Percentiles rank a stretch among this genome's conserved stretches.
phyloP scores from a whole-genome alignment of 805 yeast genomes.

The Candida loeiensis region DNA sequence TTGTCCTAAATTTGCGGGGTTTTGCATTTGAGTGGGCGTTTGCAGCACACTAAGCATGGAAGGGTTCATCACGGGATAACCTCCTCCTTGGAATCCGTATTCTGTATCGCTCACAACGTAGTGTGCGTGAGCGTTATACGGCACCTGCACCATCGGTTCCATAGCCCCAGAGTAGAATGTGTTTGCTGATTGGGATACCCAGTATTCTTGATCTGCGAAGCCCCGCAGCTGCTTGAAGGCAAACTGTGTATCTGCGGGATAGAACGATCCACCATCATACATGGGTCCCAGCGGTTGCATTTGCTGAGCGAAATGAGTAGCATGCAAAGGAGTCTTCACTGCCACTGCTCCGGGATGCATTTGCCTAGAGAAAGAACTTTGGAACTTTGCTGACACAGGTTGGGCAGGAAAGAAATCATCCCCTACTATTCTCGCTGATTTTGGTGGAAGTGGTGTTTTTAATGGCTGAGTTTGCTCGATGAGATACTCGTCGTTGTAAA shows the following conservation, averaged over 20 bases:
- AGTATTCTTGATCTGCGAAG: constrained; percentile 14
- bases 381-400: constrained; percentile 26
- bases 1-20: constrained; percentile 6
- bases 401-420: constrained; percentile 22
- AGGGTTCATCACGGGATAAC: constrained; percentile 18
- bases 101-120: constrained; percentile 9
- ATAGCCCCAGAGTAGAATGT: constrained; percentile 9
- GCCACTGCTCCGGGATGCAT: constrained; percentile 7
- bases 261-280: constrained; percentile 6
- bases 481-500: constrained; percentile 44
- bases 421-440: constrained; percentile 10
- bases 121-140: constrained; percentile 9
- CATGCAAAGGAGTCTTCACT: constrained; percentile 9
- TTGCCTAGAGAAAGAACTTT: constrained; percentile 17
- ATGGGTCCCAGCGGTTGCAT: constrained; percentile 6
- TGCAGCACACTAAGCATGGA: constrained; percentile 6
- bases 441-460: constrained; percentile 27
- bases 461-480: constrained; percentile 51
- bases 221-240: constrained; percentile 6
- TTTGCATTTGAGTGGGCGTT: constrained; percentile 7
- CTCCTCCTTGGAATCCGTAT: constrained; percentile 6
- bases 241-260: constrained; percentile 6
- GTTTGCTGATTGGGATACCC: constrained; percentile 11
- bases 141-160: constrained; percentile 11
- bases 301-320: constrained; percentile 6